These are phyloP conservation scores for Physcomitrellopsis africana DNA, from an alignment of 225 moss, liverwort and hornwort species.

Conservation along the genomic window DNA sequence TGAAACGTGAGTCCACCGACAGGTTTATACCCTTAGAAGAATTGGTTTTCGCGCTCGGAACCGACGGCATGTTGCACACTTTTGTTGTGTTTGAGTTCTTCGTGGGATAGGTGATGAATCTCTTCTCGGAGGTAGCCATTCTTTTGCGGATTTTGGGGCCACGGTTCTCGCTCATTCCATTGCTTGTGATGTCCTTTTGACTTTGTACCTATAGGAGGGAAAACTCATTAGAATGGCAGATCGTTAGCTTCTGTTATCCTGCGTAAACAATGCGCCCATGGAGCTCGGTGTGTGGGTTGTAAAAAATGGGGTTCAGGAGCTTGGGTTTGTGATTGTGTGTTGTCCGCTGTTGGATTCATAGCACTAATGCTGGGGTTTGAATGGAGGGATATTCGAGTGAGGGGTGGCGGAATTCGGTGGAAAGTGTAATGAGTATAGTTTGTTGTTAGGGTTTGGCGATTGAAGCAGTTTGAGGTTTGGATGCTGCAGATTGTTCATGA, in stretches of 20 bases:
- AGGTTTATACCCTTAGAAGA: neutral
- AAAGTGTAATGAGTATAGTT: neutral
- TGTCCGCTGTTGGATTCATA: neutral
- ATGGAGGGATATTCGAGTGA: neutral
- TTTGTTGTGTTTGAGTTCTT: neutral
- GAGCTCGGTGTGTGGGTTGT: neutral
- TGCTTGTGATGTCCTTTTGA: too few species aligned
- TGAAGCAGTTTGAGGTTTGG: neutral
- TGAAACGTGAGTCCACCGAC: neutral
- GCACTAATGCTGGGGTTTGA: neutral
- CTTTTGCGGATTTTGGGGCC: too few species aligned
- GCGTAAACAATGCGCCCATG: too few species aligned
- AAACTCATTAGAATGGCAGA: too few species aligned
- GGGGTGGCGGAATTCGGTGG: neutral
- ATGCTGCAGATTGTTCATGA: constrained; percentile 1
- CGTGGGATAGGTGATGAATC: too few species aligned
- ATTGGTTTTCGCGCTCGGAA: neutral
- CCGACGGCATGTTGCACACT: neutral
- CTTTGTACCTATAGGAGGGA: too few species aligned
- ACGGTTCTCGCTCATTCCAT: too few species aligned
- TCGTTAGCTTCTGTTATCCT: too few species aligned
- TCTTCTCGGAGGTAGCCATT: too few species aligned
- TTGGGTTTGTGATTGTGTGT: neutral
- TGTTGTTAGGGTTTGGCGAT: neutral
- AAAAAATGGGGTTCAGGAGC: neutral